Evolutionary conservation across 2,329 filamentous ascomycete species (phyloP).

Genomic region (Fusarium phyllophilum): DNA sequence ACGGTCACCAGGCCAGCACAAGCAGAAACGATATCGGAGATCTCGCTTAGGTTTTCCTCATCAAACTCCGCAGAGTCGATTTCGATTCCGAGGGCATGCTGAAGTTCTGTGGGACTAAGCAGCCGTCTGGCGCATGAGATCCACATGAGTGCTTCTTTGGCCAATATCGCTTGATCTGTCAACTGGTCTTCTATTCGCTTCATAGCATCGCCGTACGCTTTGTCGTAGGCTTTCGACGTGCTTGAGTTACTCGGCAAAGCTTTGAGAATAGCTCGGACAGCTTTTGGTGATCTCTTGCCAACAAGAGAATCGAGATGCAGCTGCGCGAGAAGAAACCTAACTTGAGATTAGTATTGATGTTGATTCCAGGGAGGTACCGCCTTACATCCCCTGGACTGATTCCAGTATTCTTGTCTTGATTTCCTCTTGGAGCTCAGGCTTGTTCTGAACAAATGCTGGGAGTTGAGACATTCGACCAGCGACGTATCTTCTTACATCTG

Average conservation of each 20-base stretch:
- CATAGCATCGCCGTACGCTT: constrained; percentile 56
- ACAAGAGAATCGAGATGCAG: constrained; percentile 34
- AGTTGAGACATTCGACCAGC: not conserved
- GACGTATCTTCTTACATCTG: not conserved
- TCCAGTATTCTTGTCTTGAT: not conserved
- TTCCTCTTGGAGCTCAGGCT: constrained; percentile 2
- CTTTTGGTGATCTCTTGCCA: constrained; percentile 29
- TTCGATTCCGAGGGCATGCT: constrained; percentile 55
- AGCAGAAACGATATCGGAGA: constrained; percentile 49
- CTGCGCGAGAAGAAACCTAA: constrained; percentile 33
- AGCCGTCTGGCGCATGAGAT: constrained; percentile 51
- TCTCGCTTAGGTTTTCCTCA: constrained; percentile 47
- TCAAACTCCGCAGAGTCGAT: constrained; percentile 43
- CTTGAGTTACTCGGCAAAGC: constrained; percentile 31
- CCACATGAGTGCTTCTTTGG: constrained; percentile 54
- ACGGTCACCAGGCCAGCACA: constrained; percentile 56
- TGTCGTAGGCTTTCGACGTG: constrained; percentile 43
- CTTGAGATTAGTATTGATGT: not conserved
- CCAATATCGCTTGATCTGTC: constrained; percentile 47
- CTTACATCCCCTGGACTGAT: constrained; percentile 10
- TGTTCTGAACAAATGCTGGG: not conserved
- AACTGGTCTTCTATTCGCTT: constrained; percentile 54
- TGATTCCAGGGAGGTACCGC: not conserved
- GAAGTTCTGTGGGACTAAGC: constrained; percentile 50
- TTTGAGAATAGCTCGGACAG: not conserved